A percentile compares a stretch with the other conserved stretches of the same genome.
phyloP scores from a whole-genome alignment of 2,329 filamentous ascomycete genomes.

The Lasiodiplodia theobromae region DNA sequence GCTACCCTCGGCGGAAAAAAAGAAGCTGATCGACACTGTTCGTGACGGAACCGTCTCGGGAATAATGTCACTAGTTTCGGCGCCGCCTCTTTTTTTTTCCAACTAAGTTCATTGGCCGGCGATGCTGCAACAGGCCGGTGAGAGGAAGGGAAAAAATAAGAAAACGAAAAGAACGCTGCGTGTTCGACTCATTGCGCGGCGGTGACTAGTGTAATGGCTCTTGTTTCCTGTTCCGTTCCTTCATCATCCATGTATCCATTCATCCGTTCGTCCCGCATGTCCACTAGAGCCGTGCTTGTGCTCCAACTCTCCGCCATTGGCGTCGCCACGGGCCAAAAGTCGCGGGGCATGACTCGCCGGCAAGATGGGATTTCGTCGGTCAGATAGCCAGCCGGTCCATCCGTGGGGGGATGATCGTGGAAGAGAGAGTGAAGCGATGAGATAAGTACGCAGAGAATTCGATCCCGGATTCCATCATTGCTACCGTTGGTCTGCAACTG shows the following conservation, averaged over 20 bases:
- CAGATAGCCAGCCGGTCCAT: too few species aligned
- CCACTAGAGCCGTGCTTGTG: background rate
- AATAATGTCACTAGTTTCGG: background rate
- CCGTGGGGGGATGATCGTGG: too few species aligned
- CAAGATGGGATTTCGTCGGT: too few species aligned
- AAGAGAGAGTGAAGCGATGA: too few species aligned
- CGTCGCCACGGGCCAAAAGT: too few species aligned
- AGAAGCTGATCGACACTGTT: background rate
- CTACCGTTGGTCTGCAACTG: too few species aligned
- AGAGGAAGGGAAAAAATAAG: background rate
- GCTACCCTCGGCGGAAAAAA: background rate
- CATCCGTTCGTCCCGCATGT: background rate
- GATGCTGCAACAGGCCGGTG: background rate
- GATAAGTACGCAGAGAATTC: too few species aligned
- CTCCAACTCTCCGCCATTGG: too few species aligned
- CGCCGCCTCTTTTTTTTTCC: background rate
- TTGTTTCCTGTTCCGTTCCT: background rate
- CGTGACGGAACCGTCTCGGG: background rate
- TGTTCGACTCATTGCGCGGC: background rate
- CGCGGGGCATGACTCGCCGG: too few species aligned
- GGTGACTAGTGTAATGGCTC: background rate
- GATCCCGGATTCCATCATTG: too few species aligned
- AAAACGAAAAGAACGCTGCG: background rate
- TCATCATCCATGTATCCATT: background rate
- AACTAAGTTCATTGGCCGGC: background rate